Evolutionary conservation across 148 eudicot genomes (phyloP), one percentile per base, ranked within the genome.

Genomic region (Selenicereus undatus): DNA sequence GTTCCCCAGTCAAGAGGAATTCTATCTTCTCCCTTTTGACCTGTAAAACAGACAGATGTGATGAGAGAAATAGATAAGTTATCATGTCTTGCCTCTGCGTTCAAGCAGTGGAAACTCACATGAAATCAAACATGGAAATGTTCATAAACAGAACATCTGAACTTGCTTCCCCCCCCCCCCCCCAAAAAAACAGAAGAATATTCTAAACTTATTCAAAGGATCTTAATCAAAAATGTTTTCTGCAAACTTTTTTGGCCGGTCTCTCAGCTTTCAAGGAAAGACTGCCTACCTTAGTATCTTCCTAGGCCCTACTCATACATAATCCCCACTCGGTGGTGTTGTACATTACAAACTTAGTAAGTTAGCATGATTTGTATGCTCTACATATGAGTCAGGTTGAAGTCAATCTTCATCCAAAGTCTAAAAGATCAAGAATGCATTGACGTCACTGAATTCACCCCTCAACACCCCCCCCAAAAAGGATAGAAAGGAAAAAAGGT

Each of bases 1-100:
- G 90, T 88, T 51, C 93, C 98, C 98, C 98, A 95, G 83, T 91
- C 90, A 16, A 95, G 76, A n/a, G 90, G 93, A 70, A 79, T 82
- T 82, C 90, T 86, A 13, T 87, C 91, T 74, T 89, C 96, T 72
- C 97, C 95, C 82, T 82, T 86, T 73, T 85, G 89, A 66, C 90
- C 98, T 95, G 89, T 64, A 76, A 84, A 76, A 76, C 43, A 27
- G 24, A 58, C 27, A 12, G 30, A 72, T 16, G 43, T 66, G 24
- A 62, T 39, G 27, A 48, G 50, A 45, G 52, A 58, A 32, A 22
- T 1, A 32, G 17, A 32, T 64, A 18, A 18, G 43, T 45, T 39
- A 11, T 48, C 51, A 48, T 48, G 12, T 48, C 51, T 11, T 48
- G 51, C 10, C 10, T 2, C 51, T 48, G 7, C 51, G 7, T 48